phyloP scores from a whole-genome alignment of 768 basidiomycete species.

The Hygrophoropsis aurantiaca region DNA sequence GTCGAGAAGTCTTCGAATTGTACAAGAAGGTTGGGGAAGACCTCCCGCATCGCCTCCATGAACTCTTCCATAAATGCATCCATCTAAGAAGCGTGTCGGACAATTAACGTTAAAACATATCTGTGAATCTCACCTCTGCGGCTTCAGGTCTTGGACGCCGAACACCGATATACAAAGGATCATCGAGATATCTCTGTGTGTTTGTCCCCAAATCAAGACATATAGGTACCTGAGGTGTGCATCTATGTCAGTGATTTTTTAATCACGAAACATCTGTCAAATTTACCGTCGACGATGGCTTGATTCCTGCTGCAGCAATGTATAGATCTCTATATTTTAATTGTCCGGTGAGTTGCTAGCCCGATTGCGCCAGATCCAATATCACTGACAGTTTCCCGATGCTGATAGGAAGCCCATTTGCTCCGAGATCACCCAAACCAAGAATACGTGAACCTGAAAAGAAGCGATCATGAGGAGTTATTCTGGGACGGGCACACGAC shows the following conservation, averaged over 20 bases:
- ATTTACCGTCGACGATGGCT: constrained; percentile 45
- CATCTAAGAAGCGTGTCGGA: constrained; percentile 41
- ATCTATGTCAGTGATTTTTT: not conserved
- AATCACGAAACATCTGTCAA: constrained; percentile 5
- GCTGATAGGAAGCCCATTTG: constrained; percentile 51
- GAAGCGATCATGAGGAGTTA: not conserved
- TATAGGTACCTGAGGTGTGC: constrained; percentile 48
- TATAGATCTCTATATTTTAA: constrained; percentile 54
- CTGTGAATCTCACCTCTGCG: constrained; percentile 36
- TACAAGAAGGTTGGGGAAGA: constrained; percentile 67
- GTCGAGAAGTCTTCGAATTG: constrained; percentile 81
- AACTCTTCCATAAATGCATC: constrained; percentile 77
- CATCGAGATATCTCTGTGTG: constrained; percentile 60
- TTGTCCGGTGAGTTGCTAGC: not conserved
- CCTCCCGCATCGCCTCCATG: constrained; percentile 63
- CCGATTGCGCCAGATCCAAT: not conserved
- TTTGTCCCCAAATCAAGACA: constrained; percentile 79
- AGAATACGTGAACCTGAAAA: constrained; percentile 64
- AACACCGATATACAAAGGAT: constrained; percentile 76
- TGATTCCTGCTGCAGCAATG: constrained; percentile 68
- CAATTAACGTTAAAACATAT: not conserved
- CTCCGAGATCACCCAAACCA: constrained; percentile 54
- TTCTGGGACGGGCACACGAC: not conserved
- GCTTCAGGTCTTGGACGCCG: constrained; percentile 50
- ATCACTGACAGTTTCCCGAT: constrained; percentile 67